Evolutionary conservation across 73 alveolate genomes (phyloP).

Genomic region (Effrenium voratum): DNA sequence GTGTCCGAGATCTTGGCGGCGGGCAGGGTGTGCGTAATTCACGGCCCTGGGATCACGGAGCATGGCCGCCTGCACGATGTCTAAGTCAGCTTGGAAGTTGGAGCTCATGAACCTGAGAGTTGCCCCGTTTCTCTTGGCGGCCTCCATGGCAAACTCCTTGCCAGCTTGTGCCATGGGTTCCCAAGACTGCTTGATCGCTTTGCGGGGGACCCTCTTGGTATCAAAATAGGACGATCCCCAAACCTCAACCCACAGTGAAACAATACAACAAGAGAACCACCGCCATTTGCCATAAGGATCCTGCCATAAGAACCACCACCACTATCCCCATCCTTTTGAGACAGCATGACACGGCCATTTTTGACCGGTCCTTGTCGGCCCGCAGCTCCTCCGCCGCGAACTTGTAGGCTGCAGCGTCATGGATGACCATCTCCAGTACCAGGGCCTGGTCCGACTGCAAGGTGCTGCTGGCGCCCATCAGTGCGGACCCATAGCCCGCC

Average conservation of each 20-base stretch:
- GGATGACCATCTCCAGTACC: constrained; percentile 50
- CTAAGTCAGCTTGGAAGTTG: constrained; percentile 67
- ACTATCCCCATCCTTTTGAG: no score
- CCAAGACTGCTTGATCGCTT: no score
- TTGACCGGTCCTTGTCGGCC: constrained; percentile 25
- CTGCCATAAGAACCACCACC: no score
- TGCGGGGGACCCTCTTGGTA: no score
- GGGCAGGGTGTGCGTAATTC: constrained; percentile 47
- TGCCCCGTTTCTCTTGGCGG: constrained; percentile 62
- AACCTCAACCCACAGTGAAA: no score
- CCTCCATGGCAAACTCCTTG: constrained; percentile 65
- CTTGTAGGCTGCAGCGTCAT: constrained; percentile 26
- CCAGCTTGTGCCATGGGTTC: no score
- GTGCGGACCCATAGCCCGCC: constrained; percentile 46
- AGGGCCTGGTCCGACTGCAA: neutral
- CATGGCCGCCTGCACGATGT: constrained; percentile 50
- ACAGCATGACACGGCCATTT: neutral
- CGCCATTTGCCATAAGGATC: no score
- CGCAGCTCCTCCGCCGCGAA: constrained; percentile 62
- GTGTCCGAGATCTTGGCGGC: constrained; percentile 66
- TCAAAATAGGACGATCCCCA: no score
- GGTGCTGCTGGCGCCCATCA: constrained; percentile 31
- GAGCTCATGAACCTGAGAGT: constrained; percentile 42
- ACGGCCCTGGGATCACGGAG: constrained; percentile 75
- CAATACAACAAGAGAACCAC: no score